Evolutionary conservation across 352 stramenopile genomes (phyloP).

Genomic region (Globisporangium lucens): DNA sequence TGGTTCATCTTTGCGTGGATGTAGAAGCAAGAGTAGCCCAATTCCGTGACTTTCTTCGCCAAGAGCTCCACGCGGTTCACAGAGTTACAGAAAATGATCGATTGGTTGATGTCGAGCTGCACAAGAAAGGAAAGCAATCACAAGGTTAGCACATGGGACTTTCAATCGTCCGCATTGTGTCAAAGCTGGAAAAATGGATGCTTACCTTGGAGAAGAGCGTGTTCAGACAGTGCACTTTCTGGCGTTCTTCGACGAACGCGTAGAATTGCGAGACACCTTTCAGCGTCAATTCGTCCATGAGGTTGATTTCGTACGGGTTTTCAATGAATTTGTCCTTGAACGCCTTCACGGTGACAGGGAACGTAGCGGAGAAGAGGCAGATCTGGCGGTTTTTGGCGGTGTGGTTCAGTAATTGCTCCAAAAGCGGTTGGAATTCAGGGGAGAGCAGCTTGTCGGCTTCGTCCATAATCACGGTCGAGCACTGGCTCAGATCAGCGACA

Average conservation of each 20-base stretch:
- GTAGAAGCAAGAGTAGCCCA: conserved; percentile 99
- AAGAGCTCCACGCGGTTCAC: conserved; percentile 99
- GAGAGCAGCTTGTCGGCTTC: conserved; percentile 99
- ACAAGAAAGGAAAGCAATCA: conserved; percentile 20
- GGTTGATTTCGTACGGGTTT: conserved; percentile 99
- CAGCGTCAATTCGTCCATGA: conserved; percentile 99
- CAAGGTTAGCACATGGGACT: background rate
- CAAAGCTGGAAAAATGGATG: too few species aligned
- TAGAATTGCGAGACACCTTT: conserved; percentile 99
- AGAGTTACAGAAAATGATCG: conserved; percentile 99
- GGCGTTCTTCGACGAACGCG: conserved; percentile 98
- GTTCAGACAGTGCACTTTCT: conserved; percentile 99
- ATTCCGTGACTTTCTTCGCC: conserved; percentile 99
- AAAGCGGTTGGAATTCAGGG: conserved; percentile 96
- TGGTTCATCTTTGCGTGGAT: conserved; percentile 99
- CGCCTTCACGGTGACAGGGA: conserved; percentile 98
- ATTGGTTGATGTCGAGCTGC: conserved; percentile 98
- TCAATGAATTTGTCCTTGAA: conserved; percentile 99
- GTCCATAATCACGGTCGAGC: conserved; percentile 98
- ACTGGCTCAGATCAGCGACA: conserved; percentile 96
- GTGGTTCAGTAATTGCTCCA: conserved; percentile 97
- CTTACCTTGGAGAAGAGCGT: conserved; percentile 96
- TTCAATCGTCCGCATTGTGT: too few species aligned
- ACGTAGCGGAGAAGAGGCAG: conserved; percentile 99
- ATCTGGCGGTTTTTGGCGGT: conserved; percentile 95